A percentile compares a stretch with the other conserved stretches of the same genome.
phyloP scores from a whole-genome alignment of 495 filamentous ascomycete genomes.

The Cercophora samala region DNA sequence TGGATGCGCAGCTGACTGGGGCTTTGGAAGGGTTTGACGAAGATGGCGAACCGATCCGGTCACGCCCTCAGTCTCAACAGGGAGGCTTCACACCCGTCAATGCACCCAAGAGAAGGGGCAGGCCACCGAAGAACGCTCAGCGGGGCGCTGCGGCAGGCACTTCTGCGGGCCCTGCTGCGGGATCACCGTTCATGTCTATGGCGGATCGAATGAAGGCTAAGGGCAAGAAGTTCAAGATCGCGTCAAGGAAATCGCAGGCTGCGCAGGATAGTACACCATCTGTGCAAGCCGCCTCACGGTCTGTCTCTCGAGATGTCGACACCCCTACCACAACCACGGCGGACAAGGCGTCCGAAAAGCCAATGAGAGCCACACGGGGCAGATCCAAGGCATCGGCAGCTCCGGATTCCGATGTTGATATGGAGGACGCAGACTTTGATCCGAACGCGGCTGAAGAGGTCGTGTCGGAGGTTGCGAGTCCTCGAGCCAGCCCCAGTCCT shows the following conservation, averaged over 20 bases:
- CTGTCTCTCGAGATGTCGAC: conserved; percentile 8
- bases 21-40: conserved; percentile 32
- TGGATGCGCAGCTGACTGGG: conserved; percentile 28
- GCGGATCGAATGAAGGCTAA: conserved; percentile 44
- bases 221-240: conserved; percentile 46
- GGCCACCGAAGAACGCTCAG: conserved; percentile 22
- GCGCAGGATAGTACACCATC: conserved; percentile 16
- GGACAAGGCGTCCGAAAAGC: conserved; percentile 9
- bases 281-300: conserved; percentile 17
- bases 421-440: conserved; percentile 35
- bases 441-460: conserved; percentile 27
- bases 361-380: conserved; percentile 8
- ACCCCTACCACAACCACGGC: neutral
- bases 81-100: neutral
- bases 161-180: conserved; percentile 12
- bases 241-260: conserved; percentile 24
- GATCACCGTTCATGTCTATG: conserved; percentile 40
- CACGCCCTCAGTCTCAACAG: neutral
- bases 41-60: conserved; percentile 25
- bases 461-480: conserved; percentile 12
- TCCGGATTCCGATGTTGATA: conserved; percentile 19
- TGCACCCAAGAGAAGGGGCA: conserved; percentile 26
- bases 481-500: conserved; percentile 5
- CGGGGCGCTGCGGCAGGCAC: conserved; percentile 3
- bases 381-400: conserved; percentile 13